Evolutionary conservation across 2,329 filamentous ascomycete species (phyloP).

Genomic region (Fusarium torulosum): DNA sequence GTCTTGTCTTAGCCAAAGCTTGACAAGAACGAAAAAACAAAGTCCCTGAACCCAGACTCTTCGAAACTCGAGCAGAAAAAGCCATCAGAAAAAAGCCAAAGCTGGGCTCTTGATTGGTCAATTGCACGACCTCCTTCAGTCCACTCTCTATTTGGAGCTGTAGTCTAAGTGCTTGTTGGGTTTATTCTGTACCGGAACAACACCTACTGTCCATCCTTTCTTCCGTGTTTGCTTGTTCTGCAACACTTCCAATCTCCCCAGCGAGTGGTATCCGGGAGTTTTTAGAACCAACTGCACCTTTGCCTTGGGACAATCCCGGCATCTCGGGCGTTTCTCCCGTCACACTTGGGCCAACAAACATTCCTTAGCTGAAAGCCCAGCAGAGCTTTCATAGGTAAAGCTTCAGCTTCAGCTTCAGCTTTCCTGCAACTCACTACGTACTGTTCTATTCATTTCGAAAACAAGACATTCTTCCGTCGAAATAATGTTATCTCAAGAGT

Average conservation of each 20-base stretch:
- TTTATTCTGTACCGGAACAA: conserved; percentile 6
- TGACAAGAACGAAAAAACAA: not conserved
- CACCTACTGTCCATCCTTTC: conserved; percentile 1
- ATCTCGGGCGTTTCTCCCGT: conserved; percentile 8
- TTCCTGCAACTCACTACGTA: not conserved
- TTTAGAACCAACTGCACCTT: conserved; percentile 12
- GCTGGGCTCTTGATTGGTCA: conserved; percentile 23
- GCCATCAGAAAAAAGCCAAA: conserved; percentile 19
- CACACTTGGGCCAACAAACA: conserved; percentile 23
- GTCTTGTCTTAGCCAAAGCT: conserved; percentile 12
- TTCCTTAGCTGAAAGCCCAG: conserved; percentile 24
- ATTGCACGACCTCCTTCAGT: not conserved
- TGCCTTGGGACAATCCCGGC: conserved; percentile 15
- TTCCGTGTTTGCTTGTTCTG: conserved; percentile 34
- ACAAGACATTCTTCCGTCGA: conserved; percentile 3
- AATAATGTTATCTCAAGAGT: conserved; percentile 70
- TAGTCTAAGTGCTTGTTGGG: conserved; percentile 27
- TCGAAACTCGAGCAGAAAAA: conserved; percentile 11
- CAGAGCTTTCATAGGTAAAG: conserved; percentile 9
- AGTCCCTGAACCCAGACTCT: conserved; percentile 23
- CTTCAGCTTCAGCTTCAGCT: conserved; percentile 7
- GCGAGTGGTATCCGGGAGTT: conserved; percentile 1
- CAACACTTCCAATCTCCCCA: conserved; percentile 16
- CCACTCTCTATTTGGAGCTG: conserved; percentile 10
- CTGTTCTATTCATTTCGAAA: not conserved